phyloP scores from a whole-genome alignment of 129 eudicot genomes.

The Centrapalus pauciflorus region DNA sequence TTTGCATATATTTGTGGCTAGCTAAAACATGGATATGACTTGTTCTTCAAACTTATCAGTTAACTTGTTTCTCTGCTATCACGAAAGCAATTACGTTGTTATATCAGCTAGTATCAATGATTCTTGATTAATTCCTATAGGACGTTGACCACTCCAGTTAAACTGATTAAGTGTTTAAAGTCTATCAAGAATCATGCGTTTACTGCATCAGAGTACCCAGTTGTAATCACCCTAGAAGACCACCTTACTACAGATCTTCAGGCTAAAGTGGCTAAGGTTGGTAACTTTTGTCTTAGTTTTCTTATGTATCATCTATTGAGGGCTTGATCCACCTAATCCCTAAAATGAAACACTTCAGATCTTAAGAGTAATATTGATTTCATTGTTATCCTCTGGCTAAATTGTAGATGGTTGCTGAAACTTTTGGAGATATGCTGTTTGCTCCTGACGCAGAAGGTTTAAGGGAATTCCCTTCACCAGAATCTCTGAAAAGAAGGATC shows the following conservation, averaged over 20 bases:
- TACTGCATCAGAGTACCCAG: conserved; percentile 80
- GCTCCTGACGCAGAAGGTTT: conserved; percentile 55
- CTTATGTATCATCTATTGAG: background rate
- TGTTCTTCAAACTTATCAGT: background rate
- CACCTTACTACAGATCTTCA: conserved; percentile 91
- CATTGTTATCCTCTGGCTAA: background rate
- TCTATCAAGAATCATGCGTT: conserved; percentile 88
- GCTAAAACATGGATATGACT: background rate
- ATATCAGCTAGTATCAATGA: background rate
- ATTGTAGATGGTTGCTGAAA: conserved; percentile 74
- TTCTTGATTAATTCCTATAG: conserved; percentile 32
- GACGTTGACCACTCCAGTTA: conserved; percentile 92
- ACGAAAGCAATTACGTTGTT: background rate
- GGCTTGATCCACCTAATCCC: background rate
- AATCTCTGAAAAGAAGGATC: conserved; percentile 47
- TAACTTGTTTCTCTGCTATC: background rate
- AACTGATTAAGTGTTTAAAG: conserved; percentile 66
- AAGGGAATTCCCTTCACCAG: conserved; percentile 75
- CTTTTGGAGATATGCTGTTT: conserved; percentile 79
- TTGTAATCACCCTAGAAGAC: conserved; percentile 90
- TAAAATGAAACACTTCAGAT: background rate
- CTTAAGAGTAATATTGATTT: conserved; percentile 8
- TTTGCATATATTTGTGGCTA: background rate
- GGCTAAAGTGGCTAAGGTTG: conserved; percentile 81
- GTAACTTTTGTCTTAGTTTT: conserved; percentile 12